Base-by-base conservation (phyloP, 805 yeast genomes). In the Candida montana region DNA sequence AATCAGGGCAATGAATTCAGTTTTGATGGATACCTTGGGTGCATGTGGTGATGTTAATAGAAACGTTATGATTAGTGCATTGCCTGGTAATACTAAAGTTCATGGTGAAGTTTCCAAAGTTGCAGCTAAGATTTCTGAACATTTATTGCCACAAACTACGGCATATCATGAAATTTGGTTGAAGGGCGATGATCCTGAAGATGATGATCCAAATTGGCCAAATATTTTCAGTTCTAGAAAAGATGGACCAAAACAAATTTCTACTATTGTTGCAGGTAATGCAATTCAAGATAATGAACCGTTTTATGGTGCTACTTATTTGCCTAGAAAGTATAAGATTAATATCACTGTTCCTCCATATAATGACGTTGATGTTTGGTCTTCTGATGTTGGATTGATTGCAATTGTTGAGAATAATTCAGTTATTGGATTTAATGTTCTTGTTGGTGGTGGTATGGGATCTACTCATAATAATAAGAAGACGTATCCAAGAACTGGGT, bases 361-460 rank as follows among this genome's bases (percentile, higher is more conserved):
- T 66, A 91, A 91, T 60, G 98, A 91, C 65, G 96, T 91, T 39
- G 98, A 91, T 67, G 96, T 88, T 8, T 91, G 86, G 69, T 95
- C 95, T 9, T 93, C 88, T 62, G 98, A 91, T 67, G 79, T 91
- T 53, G 98, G 98, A 52, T 72, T 91, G 52, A 77, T 91, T 61
- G 89, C 96, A 26, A 89, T 91, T 57, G 80, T 88, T 35, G 77
- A 76, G 52, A 63, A 65, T 36, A 74, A 80, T 55, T 65, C 72
- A 41, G 77, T 83, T 34, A 60, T 72, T 45, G 98, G 98, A 43
- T 91, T 78, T 73, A 91, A 91, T 57, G 78, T 91, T 40, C 75
- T 84, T 46, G 95, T 83, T 50, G 98, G 98, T 64, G 98, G 98
- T 69, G 98, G 98, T 74, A 91, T 91, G 98, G 98, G 98, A 56